Evolutionary conservation across 192 early-diverging fungal genomes (phyloP), one percentile per base, ranked within the genome.

Genomic region (Funneliformis geosporum): DNA sequence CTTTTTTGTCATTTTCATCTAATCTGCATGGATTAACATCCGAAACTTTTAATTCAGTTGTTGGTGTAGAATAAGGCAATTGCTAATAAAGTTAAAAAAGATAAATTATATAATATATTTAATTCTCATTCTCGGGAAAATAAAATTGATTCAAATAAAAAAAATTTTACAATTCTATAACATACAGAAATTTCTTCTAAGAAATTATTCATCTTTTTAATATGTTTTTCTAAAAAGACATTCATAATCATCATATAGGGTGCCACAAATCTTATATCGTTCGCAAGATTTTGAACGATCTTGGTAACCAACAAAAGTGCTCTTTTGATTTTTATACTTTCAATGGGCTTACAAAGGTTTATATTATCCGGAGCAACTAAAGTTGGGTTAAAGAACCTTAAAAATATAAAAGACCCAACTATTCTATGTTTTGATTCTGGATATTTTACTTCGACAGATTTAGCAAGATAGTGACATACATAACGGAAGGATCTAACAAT

Each of bases 261-360:
- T 86, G 87, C 88, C 55, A 94, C 96, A 85, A 99, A 99, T 47
- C 94, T 84, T 18, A 96, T 93, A 80, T 97, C 93, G 81, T 99
- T 99, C 33, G 97, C 96, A 64, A 99, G 81, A 79, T 96, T 97
- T 76, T 97, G 97, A 69, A 98, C 95, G 11, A 98, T 93, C 82
- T 98, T 99, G 23, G 96, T 96, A 60, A 92, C 92, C 38, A 97
- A 85, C 47, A 99, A 82, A 60, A 97, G 84, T 55, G 96, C 96
- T 75, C 97, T 92, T 16, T 92, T 90, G 50, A 96, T 85, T 44
- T 89, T 90, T 67, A 85, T 83, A 88, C 84, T 38, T 92, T 88
- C 9, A 83, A 81, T 1, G 76, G 78, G 64, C 87, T 87, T 59
- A 97, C 85, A 8, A 91, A 93, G 44, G 27, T 72, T 72, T 80